Evolutionary conservation across 1,139 yeast genomes (phyloP).

Genomic region (Geotrichum fermentans): DNA sequence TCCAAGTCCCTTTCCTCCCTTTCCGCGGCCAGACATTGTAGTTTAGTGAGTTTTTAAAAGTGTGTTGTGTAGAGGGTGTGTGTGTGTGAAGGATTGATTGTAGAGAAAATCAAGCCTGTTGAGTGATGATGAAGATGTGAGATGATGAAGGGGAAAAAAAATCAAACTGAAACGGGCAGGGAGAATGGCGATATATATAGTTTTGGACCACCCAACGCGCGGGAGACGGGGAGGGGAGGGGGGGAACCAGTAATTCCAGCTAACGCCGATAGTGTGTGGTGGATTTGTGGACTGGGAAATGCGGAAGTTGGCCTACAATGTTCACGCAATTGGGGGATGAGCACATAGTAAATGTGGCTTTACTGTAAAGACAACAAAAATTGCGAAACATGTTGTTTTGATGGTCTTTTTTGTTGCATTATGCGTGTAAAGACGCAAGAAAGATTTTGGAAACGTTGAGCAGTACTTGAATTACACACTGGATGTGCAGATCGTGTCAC

Average conservation of each 20-base stretch:
- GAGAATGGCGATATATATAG: background rate
- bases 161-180: background rate
- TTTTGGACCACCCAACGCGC: too few species aligned
- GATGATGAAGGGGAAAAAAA: background rate
- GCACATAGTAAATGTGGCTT: background rate
- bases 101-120: background rate
- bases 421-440: conserved; percentile 3
- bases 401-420: background rate
- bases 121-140: background rate
- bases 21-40: conserved; percentile 78
- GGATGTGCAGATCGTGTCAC: background rate
- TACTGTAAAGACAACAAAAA: conserved; percentile 4
- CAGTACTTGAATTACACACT: background rate
- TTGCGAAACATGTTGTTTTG: background rate
- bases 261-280: background rate
- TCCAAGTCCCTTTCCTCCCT: conserved; percentile 99
- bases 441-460: background rate
- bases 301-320: background rate
- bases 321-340: background rate
- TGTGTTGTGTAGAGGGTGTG: background rate
- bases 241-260: too few species aligned
- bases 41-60: background rate
- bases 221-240: too few species aligned
- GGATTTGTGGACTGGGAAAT: background rate
- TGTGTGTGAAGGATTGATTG: background rate